phyloP scores from a whole-genome alignment of 2,329 filamentous ascomycete genomes.

The Dendryphion nanum region DNA sequence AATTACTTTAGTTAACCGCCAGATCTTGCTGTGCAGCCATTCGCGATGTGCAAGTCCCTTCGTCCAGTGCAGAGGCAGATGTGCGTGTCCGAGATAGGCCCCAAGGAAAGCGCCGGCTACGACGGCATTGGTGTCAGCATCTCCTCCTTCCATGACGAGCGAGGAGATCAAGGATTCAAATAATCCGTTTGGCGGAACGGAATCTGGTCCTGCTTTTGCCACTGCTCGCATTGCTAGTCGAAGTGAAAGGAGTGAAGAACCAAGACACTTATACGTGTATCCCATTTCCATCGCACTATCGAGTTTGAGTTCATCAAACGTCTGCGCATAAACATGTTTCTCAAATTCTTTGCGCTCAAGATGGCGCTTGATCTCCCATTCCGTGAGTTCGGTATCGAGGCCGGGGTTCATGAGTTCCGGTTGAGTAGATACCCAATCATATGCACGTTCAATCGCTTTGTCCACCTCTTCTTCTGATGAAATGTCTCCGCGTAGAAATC shows the following conservation, averaged over 20 bases:
- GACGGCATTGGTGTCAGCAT: slow-evolving; percentile 56
- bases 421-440: slow-evolving; percentile 40
- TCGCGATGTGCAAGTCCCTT: slow-evolving; percentile 46
- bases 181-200: too few relatives aligned
- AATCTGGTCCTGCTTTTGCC: slow-evolving; percentile 2
- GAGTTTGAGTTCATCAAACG: slow-evolving; percentile 43
- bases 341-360: slow-evolving; percentile 45
- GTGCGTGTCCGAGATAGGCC: slow-evolving; percentile 47
- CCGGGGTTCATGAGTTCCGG: slow-evolving; percentile 22
- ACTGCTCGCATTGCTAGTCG: slow-evolving; percentile 43
- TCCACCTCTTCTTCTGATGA: slow-evolving; percentile 42
- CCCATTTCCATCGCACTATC: slow-evolving; percentile 50
- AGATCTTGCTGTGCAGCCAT: slow-evolving; percentile 48
- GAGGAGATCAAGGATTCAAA: slow-evolving; percentile 52
- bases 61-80: slow-evolving; percentile 51
- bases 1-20: slow-evolving; percentile 41
- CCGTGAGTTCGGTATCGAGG: slow-evolving; percentile 22
- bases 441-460: slow-evolving; percentile 40
- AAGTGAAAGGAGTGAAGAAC: slow-evolving; percentile 47
- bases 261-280: slow-evolving; percentile 56
- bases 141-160: slow-evolving; percentile 53
- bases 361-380: slow-evolving; percentile 14
- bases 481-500: slow-evolving; percentile 48
- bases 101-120: slow-evolving; percentile 53
- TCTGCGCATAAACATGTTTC: slow-evolving; percentile 39